phyloP scores from a whole-genome alignment of 768 basidiomycete genomes.

The Calocera viscosa region DNA sequence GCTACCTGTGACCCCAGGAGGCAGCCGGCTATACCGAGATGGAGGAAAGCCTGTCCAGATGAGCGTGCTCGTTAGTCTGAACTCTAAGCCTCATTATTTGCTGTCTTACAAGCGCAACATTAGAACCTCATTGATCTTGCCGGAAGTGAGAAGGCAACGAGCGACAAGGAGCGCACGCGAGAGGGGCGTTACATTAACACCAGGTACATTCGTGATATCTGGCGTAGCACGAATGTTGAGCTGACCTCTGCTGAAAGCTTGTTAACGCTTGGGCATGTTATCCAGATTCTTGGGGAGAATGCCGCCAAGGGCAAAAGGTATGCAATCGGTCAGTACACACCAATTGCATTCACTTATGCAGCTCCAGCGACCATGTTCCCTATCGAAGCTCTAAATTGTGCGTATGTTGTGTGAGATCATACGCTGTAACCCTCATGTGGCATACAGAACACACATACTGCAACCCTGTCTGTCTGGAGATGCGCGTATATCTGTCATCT shows the following conservation, averaged over 20 bases:
- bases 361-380: constrained; percentile 69
- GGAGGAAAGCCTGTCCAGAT: constrained; percentile 70
- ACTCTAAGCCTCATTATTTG: constrained; percentile 4
- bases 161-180: constrained; percentile 86
- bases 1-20: constrained; percentile 40
- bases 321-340: constrained; percentile 14
- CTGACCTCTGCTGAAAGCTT: constrained; percentile 39
- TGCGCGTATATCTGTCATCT: constrained; percentile 90
- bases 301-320: constrained; percentile 58
- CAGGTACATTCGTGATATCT: constrained; percentile 21
- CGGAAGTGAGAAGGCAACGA: constrained; percentile 91
- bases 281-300: constrained; percentile 82
- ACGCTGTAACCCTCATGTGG: background rate
- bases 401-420: background rate
- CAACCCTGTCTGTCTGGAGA: constrained; percentile 93
- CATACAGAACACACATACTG: constrained; percentile 55
- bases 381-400: constrained; percentile 84
- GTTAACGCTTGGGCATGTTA: constrained; percentile 84
- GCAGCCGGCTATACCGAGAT: constrained; percentile 58
- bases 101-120: background rate
- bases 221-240: background rate
- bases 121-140: constrained; percentile 91
- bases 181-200: constrained; percentile 95
- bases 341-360: background rate
- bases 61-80: constrained; percentile 48